Evolutionary conservation across 441 rosid species (phyloP).

Genomic region (Metrosideros polymorpha): DNA sequence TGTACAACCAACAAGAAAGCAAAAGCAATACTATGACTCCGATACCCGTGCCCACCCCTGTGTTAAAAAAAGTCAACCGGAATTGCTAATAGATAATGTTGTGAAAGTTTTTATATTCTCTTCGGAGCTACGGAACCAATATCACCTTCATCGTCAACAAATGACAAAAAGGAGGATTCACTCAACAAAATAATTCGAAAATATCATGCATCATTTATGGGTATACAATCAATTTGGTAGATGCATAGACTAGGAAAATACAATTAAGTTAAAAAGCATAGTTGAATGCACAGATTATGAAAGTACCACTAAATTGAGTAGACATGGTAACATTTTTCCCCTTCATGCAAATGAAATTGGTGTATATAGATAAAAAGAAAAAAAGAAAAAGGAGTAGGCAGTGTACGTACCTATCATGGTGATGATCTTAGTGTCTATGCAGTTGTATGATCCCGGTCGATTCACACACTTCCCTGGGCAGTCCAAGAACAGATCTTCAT

Average conservation of each 20-base stretch:
- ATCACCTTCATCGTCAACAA: background rate
- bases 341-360: background rate
- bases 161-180: background rate
- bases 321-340: background rate
- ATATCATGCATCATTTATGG: background rate
- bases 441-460: background rate
- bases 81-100: background rate
- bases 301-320: background rate
- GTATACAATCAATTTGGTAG: background rate
- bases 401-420: accelerated
- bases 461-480: background rate
- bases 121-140: accelerated
- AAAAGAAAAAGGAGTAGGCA: background rate
- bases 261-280: background rate
- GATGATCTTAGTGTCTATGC: accelerated
- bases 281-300: background rate
- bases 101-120: background rate
- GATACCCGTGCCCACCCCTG: background rate
- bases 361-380: background rate
- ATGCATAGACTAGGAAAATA: background rate
- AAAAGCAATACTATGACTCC: accelerated
- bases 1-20: background rate
- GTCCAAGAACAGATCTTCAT: accelerated
- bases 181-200: background rate
- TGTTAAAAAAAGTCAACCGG: accelerated